Evolutionary conservation across 257 asterid genomes (phyloP), one percentile per base, ranked within the genome.

Genomic region (Cinchona pubescens): DNA sequence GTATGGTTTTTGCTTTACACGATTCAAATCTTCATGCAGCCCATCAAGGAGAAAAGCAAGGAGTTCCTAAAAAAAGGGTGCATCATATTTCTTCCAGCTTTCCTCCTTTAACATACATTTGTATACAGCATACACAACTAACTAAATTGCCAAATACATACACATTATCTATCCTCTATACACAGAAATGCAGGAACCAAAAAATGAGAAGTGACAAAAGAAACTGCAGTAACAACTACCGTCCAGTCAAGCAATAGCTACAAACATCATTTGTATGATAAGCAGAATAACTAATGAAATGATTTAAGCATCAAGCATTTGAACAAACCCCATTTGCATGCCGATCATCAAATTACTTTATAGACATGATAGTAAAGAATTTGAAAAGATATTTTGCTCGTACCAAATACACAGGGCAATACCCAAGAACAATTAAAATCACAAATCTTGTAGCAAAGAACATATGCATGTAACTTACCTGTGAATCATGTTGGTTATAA

Each of bases 21-120:
- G 96, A 83, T 95, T 95, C 81, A 95, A 84, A 75, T 95, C 99
- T 87, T 95, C 99, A 74, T 95, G 99, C 78, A 95, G 85, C 81
- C 99, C 98, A 86, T 95, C 99, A 48, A 95, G 91, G 68, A 95
- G 87, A 83, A 95, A 95, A 51, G 99, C 99, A 63, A 95, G 99
- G 74, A 92, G 98, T 83, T 95, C 99, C 99, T 95, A 72, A 71
- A 46, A 8, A 71, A 25, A 21, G 11, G 23, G 2, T 2, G 76
- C 34, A 51, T 34, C 72, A 35, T n/a, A 16, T n/a, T 67, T 25
- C 13, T 34, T 27, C 25, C 37, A 3, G 11, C 3, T 27, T 19
- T 9, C 58, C 18, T 18, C 35, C 64, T 25, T 71, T 8, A 18
- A 70, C 23, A 32, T 29, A 51, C 23, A 49, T 1, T 12, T 19